phyloP scores from a whole-genome alignment of 2,329 filamentous ascomycete species.

The Sordariomycetes sp. region DNA sequence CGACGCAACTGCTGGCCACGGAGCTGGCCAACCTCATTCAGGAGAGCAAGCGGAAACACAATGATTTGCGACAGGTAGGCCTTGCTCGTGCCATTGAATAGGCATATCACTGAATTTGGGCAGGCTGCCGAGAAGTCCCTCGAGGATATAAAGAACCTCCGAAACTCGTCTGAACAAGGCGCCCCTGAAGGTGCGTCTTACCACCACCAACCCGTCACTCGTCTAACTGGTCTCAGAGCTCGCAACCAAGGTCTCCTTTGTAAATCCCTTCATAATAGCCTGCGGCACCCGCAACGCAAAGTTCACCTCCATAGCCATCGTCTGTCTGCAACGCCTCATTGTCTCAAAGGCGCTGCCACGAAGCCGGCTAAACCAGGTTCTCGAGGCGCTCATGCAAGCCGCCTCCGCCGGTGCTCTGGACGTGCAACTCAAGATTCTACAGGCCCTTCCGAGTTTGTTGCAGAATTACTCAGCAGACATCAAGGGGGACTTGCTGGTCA shows the following conservation, averaged over 20 bases:
- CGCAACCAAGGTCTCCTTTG: conserved; percentile 70
- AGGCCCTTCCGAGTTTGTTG: conserved; percentile 78
- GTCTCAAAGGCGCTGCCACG: conserved; percentile 72
- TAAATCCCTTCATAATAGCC: conserved; percentile 88
- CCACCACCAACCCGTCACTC: neutral
- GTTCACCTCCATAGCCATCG: conserved; percentile 78
- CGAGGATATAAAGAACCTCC: conserved; percentile 64
- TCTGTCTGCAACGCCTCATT: conserved; percentile 82
- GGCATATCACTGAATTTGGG: neutral
- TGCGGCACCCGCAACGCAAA: conserved; percentile 86
- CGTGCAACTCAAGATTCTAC: conserved; percentile 91
- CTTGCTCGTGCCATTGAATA: neutral
- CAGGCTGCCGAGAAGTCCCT: conserved; percentile 90
- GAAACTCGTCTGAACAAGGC: conserved; percentile 23
- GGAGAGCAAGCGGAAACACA: conserved; percentile 91
- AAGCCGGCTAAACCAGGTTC: conserved; percentile 71
- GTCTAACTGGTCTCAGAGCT: conserved; percentile 54
- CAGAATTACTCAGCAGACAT: conserved; percentile 84
- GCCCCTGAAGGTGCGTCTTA: conserved; percentile 22
- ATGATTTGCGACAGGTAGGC: conserved; percentile 73
- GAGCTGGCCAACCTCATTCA: conserved; percentile 88
- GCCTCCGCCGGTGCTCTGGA: conserved; percentile 68
- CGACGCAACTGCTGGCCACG: conserved; percentile 77
- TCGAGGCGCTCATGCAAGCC: conserved; percentile 81
- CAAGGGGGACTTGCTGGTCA: conserved; percentile 71